Evolutionary conservation across 495 filamentous ascomycete genomes (phyloP), one percentile per base, ranked within the genome.

Genomic region (Paragyromitra xinjiangensis): DNA sequence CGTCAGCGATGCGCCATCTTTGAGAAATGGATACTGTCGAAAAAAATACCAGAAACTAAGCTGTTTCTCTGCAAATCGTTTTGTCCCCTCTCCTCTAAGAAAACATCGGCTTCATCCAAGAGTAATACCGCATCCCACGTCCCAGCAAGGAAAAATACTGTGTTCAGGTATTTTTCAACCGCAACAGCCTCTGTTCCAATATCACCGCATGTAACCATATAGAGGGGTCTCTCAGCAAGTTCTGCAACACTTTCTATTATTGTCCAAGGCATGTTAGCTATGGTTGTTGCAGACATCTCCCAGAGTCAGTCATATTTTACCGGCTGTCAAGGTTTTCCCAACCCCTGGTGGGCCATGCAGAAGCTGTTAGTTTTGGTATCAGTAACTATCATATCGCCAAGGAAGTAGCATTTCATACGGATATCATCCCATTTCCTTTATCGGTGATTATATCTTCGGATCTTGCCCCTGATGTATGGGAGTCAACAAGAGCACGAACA

Each of bases 41-140:
- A 34, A 39, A 37, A 19, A 7, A 37, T 40, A 63, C 59, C 39
- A 22, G 59, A 85, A 0, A 89, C 87, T 0, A 89, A 77, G 9
- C 83, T 85, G 56, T 91, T 90, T 2, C 87, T 82, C 6, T 85
- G 29, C 0, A 89, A 55, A 51, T 89, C 85, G 9, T 53, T 62
- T 24, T 80, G 73, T 0, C 53, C 77, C 11, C 88, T 83, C 70
- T 85, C 78, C n/a, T 85, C 83, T 0, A 90, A 83, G 69, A 90
- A 91, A 0, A 90, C 84, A 61, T 90, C 88, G 0, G 86, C 87
- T 81, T 91, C 88, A 68, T 90, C 88, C 0, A 90, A 79, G 0
- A 91, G 83, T 4, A 90, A 77, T 0, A 90, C 84, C 42, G 83
- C 86, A 3, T 83, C 83, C 87, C 88, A 89, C 64, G 75, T 82